Evolutionary conservation across 2,329 filamentous ascomycete species (phyloP), one percentile per base, ranked within the genome.

Genomic region (Aspergillus sp.): DNA sequence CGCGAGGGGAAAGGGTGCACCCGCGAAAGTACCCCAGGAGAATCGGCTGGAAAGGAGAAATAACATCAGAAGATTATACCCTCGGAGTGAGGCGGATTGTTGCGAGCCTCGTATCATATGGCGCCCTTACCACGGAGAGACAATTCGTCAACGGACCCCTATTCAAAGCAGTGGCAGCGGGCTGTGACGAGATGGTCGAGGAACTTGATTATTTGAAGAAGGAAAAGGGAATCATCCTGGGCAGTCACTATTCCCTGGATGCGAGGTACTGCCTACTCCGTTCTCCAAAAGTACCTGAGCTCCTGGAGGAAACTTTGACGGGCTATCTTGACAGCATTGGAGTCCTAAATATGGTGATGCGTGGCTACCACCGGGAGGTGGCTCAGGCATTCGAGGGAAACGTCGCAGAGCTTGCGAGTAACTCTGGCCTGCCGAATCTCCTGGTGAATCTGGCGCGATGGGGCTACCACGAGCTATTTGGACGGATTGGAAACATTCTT

Each of bases 401-500:
- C 16, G 25, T 25, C 17, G n/a, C n/a, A 20, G 19, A 7, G 40
- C 42, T 19, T 6, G 20, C 5, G 21, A 47, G 3, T 42, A 49
- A 36, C 19, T 25, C 47, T 4, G 10, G 20, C 7, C 36, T 54
- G 29, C 29, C 53, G 10, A 53, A 47, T 14, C 29, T 61, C 20
- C 40, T 62, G 31, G 20, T 50, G 1, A 32, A 43, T 13, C 50
- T 61, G 6, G 57, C 57, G 2, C 41, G 52, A 48, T 61, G 59
- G 57, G 60, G 60, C 16, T 63, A 53, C 20, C 17, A 46, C 0
- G 54, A 60, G 10, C 51, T 61, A 3, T 60, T 60, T 25, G 50
- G 53, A 16, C 53, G 43, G 16, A 42, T 61, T 6, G 57, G 54
- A 4, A 40, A 29, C 3, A 20, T 20, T 19, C 20, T 51, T 4